Evolutionary conservation across 2,329 filamentous ascomycete genomes (phyloP).

Genomic region (Bipolaris gigantea): DNA sequence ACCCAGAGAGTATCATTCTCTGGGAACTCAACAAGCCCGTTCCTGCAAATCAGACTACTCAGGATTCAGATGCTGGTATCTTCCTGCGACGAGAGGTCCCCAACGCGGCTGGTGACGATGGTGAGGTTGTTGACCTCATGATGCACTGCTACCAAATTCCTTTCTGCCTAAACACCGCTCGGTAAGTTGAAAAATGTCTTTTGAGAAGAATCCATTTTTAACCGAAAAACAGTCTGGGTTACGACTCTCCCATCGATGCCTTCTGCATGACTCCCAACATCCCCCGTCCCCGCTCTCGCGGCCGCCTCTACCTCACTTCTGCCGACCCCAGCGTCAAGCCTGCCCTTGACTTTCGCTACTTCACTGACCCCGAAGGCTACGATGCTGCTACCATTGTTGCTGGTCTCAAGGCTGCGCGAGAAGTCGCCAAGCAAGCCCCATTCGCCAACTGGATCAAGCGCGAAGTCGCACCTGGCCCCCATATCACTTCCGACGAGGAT

Average conservation of each 20-base stretch:
- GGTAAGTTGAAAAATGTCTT: slow-evolving; percentile 42
- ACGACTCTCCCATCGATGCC: slow-evolving; percentile 69
- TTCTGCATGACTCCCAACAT: slow-evolving; percentile 96
- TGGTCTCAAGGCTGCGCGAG: slow-evolving; percentile 75
- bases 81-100: slow-evolving; percentile 78
- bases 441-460: slow-evolving; percentile 83
- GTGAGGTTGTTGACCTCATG: slow-evolving; percentile 82
- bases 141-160: slow-evolving; percentile 98
- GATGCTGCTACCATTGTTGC: slow-evolving; percentile 80
- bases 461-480: slow-evolving; percentile 77
- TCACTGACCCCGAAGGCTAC: slow-evolving; percentile 83
- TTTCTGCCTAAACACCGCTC: slow-evolving; percentile 81
- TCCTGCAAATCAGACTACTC: slow-evolving; percentile 79
- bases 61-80: slow-evolving; percentile 87
- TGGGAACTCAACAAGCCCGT: slow-evolving; percentile 81
- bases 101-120: slow-evolving; percentile 70
- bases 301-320: slow-evolving; percentile 76
- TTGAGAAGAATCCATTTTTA: slow-evolving; percentile 2
- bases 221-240: slow-evolving; percentile 61
- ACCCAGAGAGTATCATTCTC: slow-evolving; percentile 68
- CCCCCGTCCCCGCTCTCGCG: slow-evolving; percentile 76
- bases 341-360: slow-evolving; percentile 85
- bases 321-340: slow-evolving; percentile 76
- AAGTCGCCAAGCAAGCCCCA: slow-evolving; percentile 72
- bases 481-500: slow-evolving; percentile 74